phyloP scores from a whole-genome alignment of 495 filamentous ascomycete species.

The Tirmania nivea region DNA sequence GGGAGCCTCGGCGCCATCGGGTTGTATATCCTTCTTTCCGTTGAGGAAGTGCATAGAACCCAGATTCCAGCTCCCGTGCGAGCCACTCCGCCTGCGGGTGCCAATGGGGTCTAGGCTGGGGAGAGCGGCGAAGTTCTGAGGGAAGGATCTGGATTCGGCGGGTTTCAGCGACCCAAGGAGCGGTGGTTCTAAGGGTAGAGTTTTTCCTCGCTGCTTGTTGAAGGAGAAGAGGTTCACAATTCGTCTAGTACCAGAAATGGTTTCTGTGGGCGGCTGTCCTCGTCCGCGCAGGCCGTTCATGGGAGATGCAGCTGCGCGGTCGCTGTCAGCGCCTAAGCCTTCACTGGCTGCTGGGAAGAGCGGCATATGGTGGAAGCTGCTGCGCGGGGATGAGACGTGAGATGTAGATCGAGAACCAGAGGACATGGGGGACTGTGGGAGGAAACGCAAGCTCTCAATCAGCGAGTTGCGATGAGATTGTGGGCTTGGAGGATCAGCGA shows the following conservation, averaged over 20 bases:
- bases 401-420: conserved; percentile 38
- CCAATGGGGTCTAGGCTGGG: conserved; percentile 41
- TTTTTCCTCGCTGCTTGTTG: conserved; percentile 49
- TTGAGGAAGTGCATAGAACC: conserved; percentile 26
- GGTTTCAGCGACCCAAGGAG: conserved; percentile 47
- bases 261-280: not conserved
- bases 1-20: conserved; percentile 11
- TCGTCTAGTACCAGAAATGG: conserved; percentile 25
- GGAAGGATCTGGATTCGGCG: conserved; percentile 65
- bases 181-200: conserved; percentile 42
- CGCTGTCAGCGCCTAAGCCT: conserved; percentile 20
- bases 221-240: conserved; percentile 45
- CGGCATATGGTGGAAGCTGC: conserved; percentile 33
- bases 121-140: conserved; percentile 30
- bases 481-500: conserved; percentile 41
- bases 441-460: conserved; percentile 23
- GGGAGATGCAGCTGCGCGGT: not conserved
- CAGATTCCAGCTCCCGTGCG: conserved; percentile 34
- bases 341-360: conserved; percentile 27
- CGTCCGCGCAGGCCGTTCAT: not conserved
- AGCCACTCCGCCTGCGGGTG: conserved; percentile 40
- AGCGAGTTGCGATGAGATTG: conserved; percentile 21
- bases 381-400: conserved; percentile 45
- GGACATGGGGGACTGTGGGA: conserved; percentile 50
- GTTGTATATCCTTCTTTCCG: conserved; percentile 21